Evolutionary conservation across 805 yeast genomes (phyloP), one percentile per base, ranked within the genome.

Genomic region (Pichia nakasei): DNA sequence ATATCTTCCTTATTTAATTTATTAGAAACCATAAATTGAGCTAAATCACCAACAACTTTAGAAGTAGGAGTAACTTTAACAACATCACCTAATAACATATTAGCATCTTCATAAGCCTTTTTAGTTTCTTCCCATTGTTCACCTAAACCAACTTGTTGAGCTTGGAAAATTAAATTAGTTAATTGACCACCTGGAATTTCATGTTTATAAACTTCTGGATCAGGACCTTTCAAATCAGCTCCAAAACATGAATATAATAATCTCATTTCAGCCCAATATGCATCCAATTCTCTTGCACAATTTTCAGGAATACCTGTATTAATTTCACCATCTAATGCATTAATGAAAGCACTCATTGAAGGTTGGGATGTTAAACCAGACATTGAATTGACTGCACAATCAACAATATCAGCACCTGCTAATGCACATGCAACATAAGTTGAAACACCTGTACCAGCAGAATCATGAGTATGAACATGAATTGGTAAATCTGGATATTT

Each of bases 161-260:
- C 98, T 73, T 93, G 99, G 94, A 93, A 93, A 56, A 94, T 69
- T 69, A 93, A 73, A 75, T 93, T 93, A 51, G 99, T 93, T 67
- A 93, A 80, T 72, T 93, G 99, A 52, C 99, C 99, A 73, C 99
- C 99, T 47, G 99, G 99, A 55, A 93, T 93, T 75, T 93, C 99
- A 70, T 93, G 98, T 57, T 81, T 80, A 69, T 93, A 93, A 46
- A 93, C 98, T 68, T 93, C 98, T 57, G 99, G 97, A 69, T 93
- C 99, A 48, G 99, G 97, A 46, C 99, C 98, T 76, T 93, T 93
- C 66, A 93, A 78, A 62, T 93, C 97, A 44, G 98, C 97, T 69
- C 88, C 98, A 68, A 93, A 93, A 67, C 96, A 88, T 39, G 96
- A 85, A 73, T 93, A 93, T 53, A 93, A 71, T 63, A 93, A 73